Evolutionary conservation across 2,329 filamentous ascomycete genomes (phyloP), one percentile per base, ranked within the genome.

Genomic region (Setomelanomma holmii): DNA sequence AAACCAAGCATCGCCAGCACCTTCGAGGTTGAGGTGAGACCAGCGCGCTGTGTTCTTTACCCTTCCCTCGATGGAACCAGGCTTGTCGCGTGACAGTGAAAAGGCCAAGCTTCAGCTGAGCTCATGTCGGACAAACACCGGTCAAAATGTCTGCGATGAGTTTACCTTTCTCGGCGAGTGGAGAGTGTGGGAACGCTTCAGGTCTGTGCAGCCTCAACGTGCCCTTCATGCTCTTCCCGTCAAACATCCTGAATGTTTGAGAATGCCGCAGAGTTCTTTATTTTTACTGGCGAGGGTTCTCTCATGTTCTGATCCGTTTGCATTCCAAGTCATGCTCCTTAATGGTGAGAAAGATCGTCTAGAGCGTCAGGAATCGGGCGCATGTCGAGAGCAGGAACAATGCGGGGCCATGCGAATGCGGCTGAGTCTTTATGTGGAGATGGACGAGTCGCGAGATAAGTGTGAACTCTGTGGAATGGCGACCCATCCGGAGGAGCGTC

Each of bases 151-250:
- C 42, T 49, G 48, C 35, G 19, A 46, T 52, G 22, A 41, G 21
- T 30, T 30, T 30, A 14, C 5, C 27, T 39, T 51, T 3, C 50
- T 48, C 34, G 54, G 51, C 46, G 41, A 23, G 56, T 58, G 53
- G 53, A 48, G 56, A 23, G 23, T 24, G 38, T 43, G 33, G 33
- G 49, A 49, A 40, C 49, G 38, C 41, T 49, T 24, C 49, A 43
- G 23, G 53, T 53, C 49, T 45, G 49, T 58, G 53, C 55, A 48
- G 24, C 7, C 40, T 51, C 53, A 51, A 58, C 45, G 43, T 45
- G 40, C 41, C 41, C 27, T 11, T 8, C 35, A 19, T 36, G 39
- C n/a, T 33, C 4, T 5, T 27, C 30, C 17, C 35, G 22, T 40
- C 51, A 43, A 55, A 45, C 47, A 34, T 36, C 46, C 49, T 53